Evolutionary conservation across 23 red algal genomes (phyloP), one percentile per base, ranked within the genome.

Genomic region (Cyanidiococcus yangmingshanensis): DNA sequence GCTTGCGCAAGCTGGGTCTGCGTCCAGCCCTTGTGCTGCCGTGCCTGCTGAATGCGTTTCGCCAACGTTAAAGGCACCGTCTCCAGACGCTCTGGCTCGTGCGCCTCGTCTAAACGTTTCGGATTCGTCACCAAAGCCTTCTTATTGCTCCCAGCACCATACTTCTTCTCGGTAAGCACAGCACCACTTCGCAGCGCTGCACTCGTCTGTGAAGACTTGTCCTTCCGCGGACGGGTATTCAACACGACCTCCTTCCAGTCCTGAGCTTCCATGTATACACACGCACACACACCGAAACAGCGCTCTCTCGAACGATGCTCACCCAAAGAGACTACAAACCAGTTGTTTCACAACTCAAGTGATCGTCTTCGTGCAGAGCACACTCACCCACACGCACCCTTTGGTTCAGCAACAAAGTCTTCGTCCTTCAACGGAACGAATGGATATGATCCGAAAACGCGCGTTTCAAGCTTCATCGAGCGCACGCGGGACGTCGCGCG

Each of bases 1-100:
- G 82, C 79, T 75, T 97, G 85, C 24, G 93, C 93, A 17, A 97
- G 80, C 58, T 97, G 82, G 38, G 93, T 84, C 71, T 97, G 93
- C 38, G 93, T 91, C 84, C 84, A 83, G 40, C 80, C 80, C 83
- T 97, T 97, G 38, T 39, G 36, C 30, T 68, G 68, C 26, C 93
- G 88, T 59, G 93, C 93, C 50, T 97, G 77, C 63, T 90, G 87
- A 34, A 97, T 97, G 25, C 82, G 76, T 76, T 90, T 88, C n/a
- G 84, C 88, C 0, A 97, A 57, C 17, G 50, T 76, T 51, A 91
- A 78, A 29, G 85, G 75, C 39, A 97, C 93, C 74, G 67, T 96
- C 75, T 86, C 16, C 21, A 71, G 21, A 35, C 32, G 63, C 7
- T 71, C n/a, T 17, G 63, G n/a, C 27, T 71, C 63, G 63, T 71